Evolutionary conservation across 495 filamentous ascomycete species (phyloP).

Genomic region (Penicillium alfredii): DNA sequence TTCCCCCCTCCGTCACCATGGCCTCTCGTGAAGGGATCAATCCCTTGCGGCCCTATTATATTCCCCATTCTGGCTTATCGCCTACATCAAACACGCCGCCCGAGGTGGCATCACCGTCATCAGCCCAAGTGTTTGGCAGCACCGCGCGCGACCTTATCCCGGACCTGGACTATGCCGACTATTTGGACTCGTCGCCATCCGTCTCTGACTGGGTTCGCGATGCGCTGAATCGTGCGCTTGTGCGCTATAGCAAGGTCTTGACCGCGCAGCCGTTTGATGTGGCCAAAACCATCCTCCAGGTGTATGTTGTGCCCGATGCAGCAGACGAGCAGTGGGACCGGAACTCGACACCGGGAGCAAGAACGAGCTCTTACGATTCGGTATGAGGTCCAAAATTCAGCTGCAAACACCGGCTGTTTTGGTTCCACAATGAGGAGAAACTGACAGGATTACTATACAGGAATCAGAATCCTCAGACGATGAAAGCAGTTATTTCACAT

Average conservation of each 20-base stretch:
- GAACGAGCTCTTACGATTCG: constrained; percentile 32
- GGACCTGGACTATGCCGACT: constrained; percentile 85
- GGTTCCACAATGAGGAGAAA: too few relatives aligned
- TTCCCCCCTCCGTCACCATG: constrained; percentile 24
- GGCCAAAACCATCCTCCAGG: constrained; percentile 87
- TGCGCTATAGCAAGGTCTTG: constrained; percentile 78
- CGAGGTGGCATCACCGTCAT: constrained; percentile 42
- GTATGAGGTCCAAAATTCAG: too few relatives aligned
- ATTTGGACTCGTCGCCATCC: constrained; percentile 72
- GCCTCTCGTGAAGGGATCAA: constrained; percentile 62
- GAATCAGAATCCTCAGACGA: constrained; percentile 59
- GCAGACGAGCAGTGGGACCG: constrained; percentile 27
- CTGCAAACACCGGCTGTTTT: too few relatives aligned
- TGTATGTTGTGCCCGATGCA: constrained; percentile 48
- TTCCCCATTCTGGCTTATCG: constrained; percentile 58
- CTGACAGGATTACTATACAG: constrained; percentile 17
- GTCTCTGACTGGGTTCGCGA: constrained; percentile 64
- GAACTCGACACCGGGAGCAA: constrained; percentile 23
- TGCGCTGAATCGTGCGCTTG: constrained; percentile 70
- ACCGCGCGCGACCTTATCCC: constrained; percentile 78
- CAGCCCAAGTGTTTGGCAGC: constrained; percentile 51
- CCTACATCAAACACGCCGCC: constrained; percentile 28
- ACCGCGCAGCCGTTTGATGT: constrained; percentile 96
- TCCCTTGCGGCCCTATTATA: constrained; percentile 90
- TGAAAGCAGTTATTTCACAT: constrained; percentile 81